A percentile compares a stretch with the other conserved stretches of the same genome.
phyloP scores from a whole-genome alignment of 2,329 filamentous ascomycete species.

The Periglandula ipomoeae region DNA sequence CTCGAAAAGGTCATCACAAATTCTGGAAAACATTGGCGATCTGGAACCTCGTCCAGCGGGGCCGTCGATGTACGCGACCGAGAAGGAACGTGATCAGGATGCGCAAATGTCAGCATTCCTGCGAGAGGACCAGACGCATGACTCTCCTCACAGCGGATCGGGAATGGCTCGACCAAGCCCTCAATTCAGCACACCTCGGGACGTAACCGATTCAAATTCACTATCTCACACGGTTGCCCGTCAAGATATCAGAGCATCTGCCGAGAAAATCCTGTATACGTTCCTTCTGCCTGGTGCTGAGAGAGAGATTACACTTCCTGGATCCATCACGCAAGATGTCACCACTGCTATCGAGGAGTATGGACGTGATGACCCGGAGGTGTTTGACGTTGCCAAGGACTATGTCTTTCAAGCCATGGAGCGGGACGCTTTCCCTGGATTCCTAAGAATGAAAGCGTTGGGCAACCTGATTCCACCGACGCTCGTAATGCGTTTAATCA shows the following conservation, averaged over 20 bases:
- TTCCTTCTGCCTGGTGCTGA: slow-evolving; percentile 92
- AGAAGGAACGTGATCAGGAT: slow-evolving; percentile 71
- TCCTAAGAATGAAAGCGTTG: slow-evolving; percentile 86
- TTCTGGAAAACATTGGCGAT: slow-evolving; percentile 66
- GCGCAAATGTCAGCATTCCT: slow-evolving; percentile 88
- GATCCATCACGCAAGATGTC: slow-evolving; percentile 77
- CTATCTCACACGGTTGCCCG: slow-evolving; percentile 77
- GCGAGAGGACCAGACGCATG: slow-evolving; percentile 52
- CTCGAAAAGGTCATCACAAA: slow-evolving; percentile 76
- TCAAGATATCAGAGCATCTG: slow-evolving; percentile 82
- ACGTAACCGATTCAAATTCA: slow-evolving; percentile 68
- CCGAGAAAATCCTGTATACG: slow-evolving; percentile 98
- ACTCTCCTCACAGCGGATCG: slow-evolving; percentile 45
- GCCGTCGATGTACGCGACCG: slow-evolving; percentile 53
- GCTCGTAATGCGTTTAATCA: slow-evolving; percentile 72
- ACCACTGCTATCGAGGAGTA: slow-evolving; percentile 83
- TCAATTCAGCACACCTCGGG: slow-evolving; percentile 51
- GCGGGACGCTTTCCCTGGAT: slow-evolving; percentile 95
- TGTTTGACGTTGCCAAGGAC: slow-evolving; percentile 96
- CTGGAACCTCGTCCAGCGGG: slow-evolving; percentile 49
- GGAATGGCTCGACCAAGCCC: slow-evolving; percentile 38
- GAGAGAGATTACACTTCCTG: slow-evolving; percentile 87
- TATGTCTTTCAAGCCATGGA: slow-evolving; percentile 99
- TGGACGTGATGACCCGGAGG: slow-evolving; percentile 88
- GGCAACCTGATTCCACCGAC: slow-evolving; percentile 92